These are phyloP conservation scores for Aulographum hederae DNA, from an alignment of 2,329 filamentous ascomycete genomes.

Conservation along the genomic window DNA sequence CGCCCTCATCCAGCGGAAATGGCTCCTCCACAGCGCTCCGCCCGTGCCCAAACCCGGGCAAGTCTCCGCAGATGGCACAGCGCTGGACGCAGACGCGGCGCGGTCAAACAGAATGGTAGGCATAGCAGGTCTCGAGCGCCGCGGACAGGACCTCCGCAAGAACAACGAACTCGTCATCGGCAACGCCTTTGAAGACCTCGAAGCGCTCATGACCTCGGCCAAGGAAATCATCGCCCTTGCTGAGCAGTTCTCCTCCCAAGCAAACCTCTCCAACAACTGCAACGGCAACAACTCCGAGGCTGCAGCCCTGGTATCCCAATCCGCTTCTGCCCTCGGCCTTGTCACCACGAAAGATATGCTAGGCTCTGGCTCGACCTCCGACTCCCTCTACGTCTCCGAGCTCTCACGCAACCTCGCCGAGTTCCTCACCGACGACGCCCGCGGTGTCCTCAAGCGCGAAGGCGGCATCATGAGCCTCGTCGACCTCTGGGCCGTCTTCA, in stretches of 20 bases:
- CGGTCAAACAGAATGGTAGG: conserved; percentile 59
- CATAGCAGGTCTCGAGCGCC: conserved; percentile 80
- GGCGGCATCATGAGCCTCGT: conserved; percentile 82
- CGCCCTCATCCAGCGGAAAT: conserved; percentile 82
- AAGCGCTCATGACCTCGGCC: conserved; percentile 91
- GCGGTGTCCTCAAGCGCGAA: conserved; percentile 58
- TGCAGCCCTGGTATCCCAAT: conserved; percentile 59
- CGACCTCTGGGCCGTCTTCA: conserved; percentile 89
- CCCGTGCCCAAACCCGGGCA: conserved; percentile 52
- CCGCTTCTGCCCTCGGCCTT: conserved; percentile 65
- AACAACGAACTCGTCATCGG: conserved; percentile 91
- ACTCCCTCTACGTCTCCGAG: conserved; percentile 79
- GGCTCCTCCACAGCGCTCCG: conserved; percentile 79
- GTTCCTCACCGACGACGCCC: conserved; percentile 70
- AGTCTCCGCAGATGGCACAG: conserved; percentile 11
- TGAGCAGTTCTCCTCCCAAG: conserved; percentile 63
- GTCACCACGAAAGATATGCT: conserved; percentile 94
- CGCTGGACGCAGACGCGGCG: conserved; percentile 11
- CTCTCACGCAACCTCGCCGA: conserved; percentile 71
- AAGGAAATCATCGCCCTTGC: conserved; percentile 91
- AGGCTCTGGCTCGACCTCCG: conserved; percentile 48
- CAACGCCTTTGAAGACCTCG: conserved; percentile 85
- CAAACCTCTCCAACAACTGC: conserved; percentile 30
- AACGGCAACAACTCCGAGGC: conserved; percentile 41
- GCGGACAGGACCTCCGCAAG: conserved; percentile 66